Evolutionary conservation across 768 basidiomycete genomes (phyloP), one percentile per base, ranked within the genome.

Genomic region (Serendipita sp.): DNA sequence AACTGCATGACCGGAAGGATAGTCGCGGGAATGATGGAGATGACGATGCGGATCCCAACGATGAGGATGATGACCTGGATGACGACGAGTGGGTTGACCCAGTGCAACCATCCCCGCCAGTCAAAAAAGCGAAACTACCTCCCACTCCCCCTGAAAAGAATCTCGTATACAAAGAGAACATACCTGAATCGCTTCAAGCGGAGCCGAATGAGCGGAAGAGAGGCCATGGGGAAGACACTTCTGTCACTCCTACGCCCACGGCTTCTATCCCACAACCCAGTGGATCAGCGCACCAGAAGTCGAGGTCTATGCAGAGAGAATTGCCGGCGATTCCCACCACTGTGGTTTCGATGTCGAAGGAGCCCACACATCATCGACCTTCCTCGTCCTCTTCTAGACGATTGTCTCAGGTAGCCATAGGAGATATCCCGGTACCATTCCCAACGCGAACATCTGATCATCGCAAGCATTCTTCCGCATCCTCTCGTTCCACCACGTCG

Each of bases 81-180:
- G 66, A 81, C 60, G 79, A 76, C 41, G 77, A 76, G 32, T 90
- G 88, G 88, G 80, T 88, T 7, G 86, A 86, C 60, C 84, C 88
- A 0, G 80, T 82, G 30, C 65, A 80, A 65, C 78, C 83, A 3
- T 73, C 77, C 1, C 73, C 75, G 3, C 70, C 73, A 34, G 70
- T 73, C 38, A 45, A 41, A 28, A 7, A 48, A 60, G 13, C 64
- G 44, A 30, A 38, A 38, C 46, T 18, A 11, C 37, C 63, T 65
- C 15, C 53, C 53, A 67, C 24, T 30, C 45, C 37, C 30, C 35
- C 18, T 24, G 58, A 53, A 37, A 66, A 24, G 24, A 65, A 67
- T 37, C 16, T 32, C 7, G 35, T 45, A 4, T 15, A 63, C 24
- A 32, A 64, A 41, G 65, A 18, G 16, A 32, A 30, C 34, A 5